Evolutionary conservation across 768 basidiomycete species (phyloP), one percentile per base, ranked within the genome.

Genomic region (Punctularia strigosozonata): DNA sequence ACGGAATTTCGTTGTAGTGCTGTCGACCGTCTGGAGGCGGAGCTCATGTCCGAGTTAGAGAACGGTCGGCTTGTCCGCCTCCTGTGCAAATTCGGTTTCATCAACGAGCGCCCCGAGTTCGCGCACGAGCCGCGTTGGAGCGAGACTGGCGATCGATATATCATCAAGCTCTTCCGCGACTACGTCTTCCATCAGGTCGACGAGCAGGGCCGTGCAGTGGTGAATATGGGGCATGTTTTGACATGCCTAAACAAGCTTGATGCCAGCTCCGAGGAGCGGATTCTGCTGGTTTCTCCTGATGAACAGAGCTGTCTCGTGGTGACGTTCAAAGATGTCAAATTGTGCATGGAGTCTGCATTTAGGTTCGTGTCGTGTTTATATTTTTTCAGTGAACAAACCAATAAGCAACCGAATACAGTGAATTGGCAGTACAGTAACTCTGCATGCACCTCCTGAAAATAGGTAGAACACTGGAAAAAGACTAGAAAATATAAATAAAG

Each of bases 71-170:
- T 98, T 7, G 84, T 97, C 22, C 71, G 95, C 35, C 59, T 98
- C 36, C 63, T 98, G 43, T 80, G 80, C 57, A 99, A 98, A 62
- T 81, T 99, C 49, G 90, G 90, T 1, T 98, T 99, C 59, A 97
- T 99, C 64, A 98, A 98, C 56, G 95, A 99, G 54, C 72, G 95
- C n/a, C 94, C 95, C 3, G 95, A 98, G 90, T 95, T 95, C 50
- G 83, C 91, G n/a, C 80, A 84, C 30, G 94, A 97, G 51, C 78
- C 87, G 2, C 74, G 92, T 3, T 99, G 95, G 95, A 91, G 92
- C 10, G 95, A 99, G 54, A 98, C 95, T 0, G 95, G 95, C 2
- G 95, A 99, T 53, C 68, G 94, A 44, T 99, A 99, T 56, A 89
- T 98, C 54, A 74, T 99, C 66, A 97, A 95, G 67, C 73, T 99